phyloP scores from a whole-genome alignment of 495 filamentous ascomycete genomes.

The Ascodesmis nigricans region DNA sequence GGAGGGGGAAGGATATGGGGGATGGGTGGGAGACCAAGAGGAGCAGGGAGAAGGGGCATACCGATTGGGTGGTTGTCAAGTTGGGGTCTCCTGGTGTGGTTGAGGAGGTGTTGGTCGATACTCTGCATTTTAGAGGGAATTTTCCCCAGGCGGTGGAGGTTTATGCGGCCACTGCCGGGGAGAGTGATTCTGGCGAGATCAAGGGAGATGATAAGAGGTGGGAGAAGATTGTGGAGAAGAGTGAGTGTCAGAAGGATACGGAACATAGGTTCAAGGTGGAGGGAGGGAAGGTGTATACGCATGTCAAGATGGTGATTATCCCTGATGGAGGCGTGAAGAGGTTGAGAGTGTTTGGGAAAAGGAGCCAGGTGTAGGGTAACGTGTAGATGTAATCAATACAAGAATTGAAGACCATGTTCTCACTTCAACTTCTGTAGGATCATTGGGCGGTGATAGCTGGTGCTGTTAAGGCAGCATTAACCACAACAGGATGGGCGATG shows the following conservation, averaged over 20 bases:
- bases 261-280: conserved; percentile 47
- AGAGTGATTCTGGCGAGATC: conserved; percentile 18
- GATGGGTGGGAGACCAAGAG: conserved; percentile 89
- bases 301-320: conserved; percentile 75
- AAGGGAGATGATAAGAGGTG: conserved; percentile 38
- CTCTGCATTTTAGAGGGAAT: conserved; percentile 76
- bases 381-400: too few species aligned
- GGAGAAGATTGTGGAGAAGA: conserved; percentile 41
- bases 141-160: conserved; percentile 59
- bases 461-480: too few species aligned
- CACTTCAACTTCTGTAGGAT: too few species aligned
- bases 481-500: too few species aligned
- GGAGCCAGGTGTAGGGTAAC: too few species aligned
- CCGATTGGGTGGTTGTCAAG: conserved; percentile 67
- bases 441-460: too few species aligned
- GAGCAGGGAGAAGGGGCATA: conserved; percentile 49
- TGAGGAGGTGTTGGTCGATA: conserved; percentile 58
- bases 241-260: conserved; percentile 54
- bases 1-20: conserved; percentile 74
- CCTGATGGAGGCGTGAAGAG: conserved; percentile 85
- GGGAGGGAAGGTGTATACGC: conserved; percentile 38
- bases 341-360: conserved; percentile 34
- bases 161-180: conserved; percentile 40
- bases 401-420: too few species aligned
- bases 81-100: conserved; percentile 37